Base-by-base conservation (phyloP, 2,329 filamentous ascomycete species). In the Alternaria hordeiaustralica region DNA sequence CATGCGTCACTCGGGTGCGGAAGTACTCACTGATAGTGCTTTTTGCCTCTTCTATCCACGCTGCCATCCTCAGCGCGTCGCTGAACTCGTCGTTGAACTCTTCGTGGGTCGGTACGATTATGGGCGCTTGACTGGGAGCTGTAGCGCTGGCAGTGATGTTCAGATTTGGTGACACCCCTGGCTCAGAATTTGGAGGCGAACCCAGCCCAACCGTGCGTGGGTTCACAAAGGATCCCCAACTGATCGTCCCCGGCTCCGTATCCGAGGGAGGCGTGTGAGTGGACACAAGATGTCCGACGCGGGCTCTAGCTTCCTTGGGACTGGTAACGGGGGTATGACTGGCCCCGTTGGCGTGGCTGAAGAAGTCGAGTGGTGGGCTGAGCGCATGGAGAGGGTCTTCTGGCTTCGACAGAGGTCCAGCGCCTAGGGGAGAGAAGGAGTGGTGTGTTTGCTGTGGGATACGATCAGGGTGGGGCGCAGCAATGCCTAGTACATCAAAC, bases 401-500 rank as follows among this genome's bases (percentile, higher is more conserved):
- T 56, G 78, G 78, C 58, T 80, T 79, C 36, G 79, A 80, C 12
- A 79, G 69, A 58, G 79, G 79, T 6, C 79, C 79, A 33, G 73
- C 74, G 56, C 78, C 79, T 21, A 80, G 60, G 28, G 72, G 68
- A 12, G 75, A 71, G 61, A 79, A 79, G 15, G 69, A 71, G 50
- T 71, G 63, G 46, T 63, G 64, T 45, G 70, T 54, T 61, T 64
- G 73, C 50, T 72, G 69, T 50, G 68, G 67, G 55, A 79, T 69
- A 65, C 78, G 73, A 70, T 83, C 78, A 64, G 83, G 80, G 76
- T 83, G 81, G 49, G 84, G 82, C 54, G 80, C 78, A 56, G 82
- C 81, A 61, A 86, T 86, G 33, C 84, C 84, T 54, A 87, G 79
- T 18, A 81, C 77, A 59, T 87, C 82, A 70, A 87, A 87, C 3